Evolutionary conservation across 129 eudicot genomes (phyloP).

Genomic region (Centaurea solstitialis): DNA sequence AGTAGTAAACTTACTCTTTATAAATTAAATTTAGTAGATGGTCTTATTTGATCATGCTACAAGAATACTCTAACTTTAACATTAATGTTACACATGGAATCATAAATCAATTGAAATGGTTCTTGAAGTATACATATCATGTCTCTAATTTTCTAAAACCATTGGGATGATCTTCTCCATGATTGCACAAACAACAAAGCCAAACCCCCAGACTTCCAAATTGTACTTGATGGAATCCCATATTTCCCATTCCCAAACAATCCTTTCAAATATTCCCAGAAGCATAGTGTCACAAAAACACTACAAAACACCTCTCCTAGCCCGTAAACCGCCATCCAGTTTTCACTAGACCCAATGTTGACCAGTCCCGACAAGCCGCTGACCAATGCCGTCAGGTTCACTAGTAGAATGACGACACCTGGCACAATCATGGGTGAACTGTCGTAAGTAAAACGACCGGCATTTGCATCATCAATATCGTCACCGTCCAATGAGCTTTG

Average conservation of each 20-base stretch:
- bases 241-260: conserved; percentile 55
- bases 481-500: conserved; percentile 10
- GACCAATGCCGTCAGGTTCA: conserved; percentile 45
- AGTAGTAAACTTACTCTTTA: no score
- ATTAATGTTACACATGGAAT: background rate
- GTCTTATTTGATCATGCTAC: no score
- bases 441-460: conserved; percentile 46
- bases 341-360: background rate
- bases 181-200: conserved; percentile 38
- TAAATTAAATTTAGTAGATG: no score
- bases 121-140: background rate
- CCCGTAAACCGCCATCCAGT: background rate
- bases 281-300: conserved; percentile 29
- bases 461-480: conserved; percentile 7
- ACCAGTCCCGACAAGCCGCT: conserved; percentile 12
- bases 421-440: conserved; percentile 47
- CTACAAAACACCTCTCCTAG: conserved; percentile 45
- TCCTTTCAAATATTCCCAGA: conserved; percentile 55
- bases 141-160: background rate
- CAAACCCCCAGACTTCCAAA: conserved; percentile 43
- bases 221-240: conserved; percentile 44
- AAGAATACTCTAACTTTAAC: background rate
- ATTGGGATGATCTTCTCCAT: conserved; percentile 25
- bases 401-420: conserved; percentile 39
- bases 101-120: background rate